These are phyloP conservation scores for Aspergillaceae sp. DNA, from an alignment of 2,329 filamentous ascomycete genomes.

Conservation along the genomic window DNA sequence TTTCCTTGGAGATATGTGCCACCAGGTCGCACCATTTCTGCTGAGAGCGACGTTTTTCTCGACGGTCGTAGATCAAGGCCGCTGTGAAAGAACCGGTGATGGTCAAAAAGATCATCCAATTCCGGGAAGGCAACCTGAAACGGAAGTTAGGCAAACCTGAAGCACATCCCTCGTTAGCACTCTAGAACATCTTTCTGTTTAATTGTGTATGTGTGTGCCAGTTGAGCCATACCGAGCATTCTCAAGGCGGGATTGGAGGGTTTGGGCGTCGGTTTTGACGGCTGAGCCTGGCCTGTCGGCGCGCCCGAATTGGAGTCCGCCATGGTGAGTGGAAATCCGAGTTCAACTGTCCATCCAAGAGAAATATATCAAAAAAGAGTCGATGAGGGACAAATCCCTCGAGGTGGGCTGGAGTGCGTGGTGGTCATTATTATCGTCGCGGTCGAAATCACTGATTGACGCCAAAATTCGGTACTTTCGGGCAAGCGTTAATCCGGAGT, in stretches of 20 bases:
- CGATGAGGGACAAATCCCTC: no score
- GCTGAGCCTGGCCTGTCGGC: slow-evolving; percentile 28
- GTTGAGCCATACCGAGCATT: slow-evolving; percentile 50
- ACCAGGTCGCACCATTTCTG: slow-evolving; percentile 81
- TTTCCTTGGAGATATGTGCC: slow-evolving; percentile 70
- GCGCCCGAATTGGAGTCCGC: slow-evolving; percentile 29
- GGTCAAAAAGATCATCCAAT: slow-evolving; percentile 93
- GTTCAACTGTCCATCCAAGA: no score
- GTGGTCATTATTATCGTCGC: background rate
- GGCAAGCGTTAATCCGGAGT: background rate
- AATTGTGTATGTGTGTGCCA: no score
- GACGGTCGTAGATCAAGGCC: slow-evolving; percentile 83
- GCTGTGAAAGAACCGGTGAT: slow-evolving; percentile 68
- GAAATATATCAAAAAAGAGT: no score
- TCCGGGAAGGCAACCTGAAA: slow-evolving; percentile 79
- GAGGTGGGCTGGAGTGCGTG: background rate
- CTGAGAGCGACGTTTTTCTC: slow-evolving; percentile 76
- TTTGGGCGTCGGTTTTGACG: slow-evolving; percentile 37
- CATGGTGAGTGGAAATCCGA: slow-evolving; percentile 15
- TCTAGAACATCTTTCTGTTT: no score
- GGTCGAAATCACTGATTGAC: background rate
- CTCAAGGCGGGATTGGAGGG: slow-evolving; percentile 61
- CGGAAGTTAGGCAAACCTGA: slow-evolving; percentile 74
- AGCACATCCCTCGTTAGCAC: background rate
- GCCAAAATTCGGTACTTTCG: background rate